These are phyloP conservation scores for Sphaerulina populicola DNA, from an alignment of 2,329 filamentous ascomycete genomes.

Conservation along the genomic window DNA sequence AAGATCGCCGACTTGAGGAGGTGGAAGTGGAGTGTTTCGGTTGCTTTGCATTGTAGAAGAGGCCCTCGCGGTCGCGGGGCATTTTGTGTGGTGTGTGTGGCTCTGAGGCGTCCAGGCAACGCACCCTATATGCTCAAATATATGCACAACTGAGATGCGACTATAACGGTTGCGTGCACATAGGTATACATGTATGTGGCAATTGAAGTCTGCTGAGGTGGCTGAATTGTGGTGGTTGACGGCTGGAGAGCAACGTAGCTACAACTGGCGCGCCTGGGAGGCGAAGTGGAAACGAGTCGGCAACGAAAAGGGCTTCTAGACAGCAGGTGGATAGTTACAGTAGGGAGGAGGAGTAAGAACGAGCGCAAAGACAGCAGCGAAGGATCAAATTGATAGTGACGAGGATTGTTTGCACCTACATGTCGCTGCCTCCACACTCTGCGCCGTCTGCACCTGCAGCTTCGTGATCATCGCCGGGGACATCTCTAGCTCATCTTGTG, in stretches of 20 bases:
- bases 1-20: conserved; percentile 12
- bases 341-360: too few species aligned
- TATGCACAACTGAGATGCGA: conserved; percentile 6
- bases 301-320: too few species aligned
- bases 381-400: not conserved
- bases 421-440: too few species aligned
- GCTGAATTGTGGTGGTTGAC: not conserved
- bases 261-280: too few species aligned
- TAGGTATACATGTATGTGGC: not conserved
- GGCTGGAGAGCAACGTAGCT: too few species aligned
- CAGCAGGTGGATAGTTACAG: too few species aligned
- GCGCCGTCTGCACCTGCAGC: too few species aligned
- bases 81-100: not conserved
- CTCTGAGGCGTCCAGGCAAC: not conserved
- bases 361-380: not conserved
- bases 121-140: not conserved
- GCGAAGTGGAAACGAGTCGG: not conserved
- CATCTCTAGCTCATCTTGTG: too few species aligned
- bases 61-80: conserved; percentile 12
- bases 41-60: conserved; percentile 15
- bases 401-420: not conserved
- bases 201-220: not conserved
- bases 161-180: conserved; percentile 1
- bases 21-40: conserved; percentile 3
- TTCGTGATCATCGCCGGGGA: not conserved